Evolutionary conservation across 1,284 basidiomycete genomes (phyloP), one percentile per base, ranked within the genome.

Genomic region (Grifola frondosa): DNA sequence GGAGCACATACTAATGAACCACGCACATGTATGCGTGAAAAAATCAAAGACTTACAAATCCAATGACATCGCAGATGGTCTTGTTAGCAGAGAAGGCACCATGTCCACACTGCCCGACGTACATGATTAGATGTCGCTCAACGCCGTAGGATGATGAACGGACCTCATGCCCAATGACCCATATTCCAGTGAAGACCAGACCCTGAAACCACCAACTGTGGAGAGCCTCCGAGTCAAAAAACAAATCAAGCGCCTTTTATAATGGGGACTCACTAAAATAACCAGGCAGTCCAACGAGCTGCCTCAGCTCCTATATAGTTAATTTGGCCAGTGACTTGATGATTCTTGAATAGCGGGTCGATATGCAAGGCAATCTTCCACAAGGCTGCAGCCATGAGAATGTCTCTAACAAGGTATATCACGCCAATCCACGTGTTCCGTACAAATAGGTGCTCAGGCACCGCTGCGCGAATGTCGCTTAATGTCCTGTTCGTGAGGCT

Each of bases 151-250:
- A 11, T 30, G 19, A 13, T 5, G 20, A 16, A 39, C 54, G 17
- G 42, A 73, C 72, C 56, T 77, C 74, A 44, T 77, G 75, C 17
- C 74, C 75, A 37, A 77, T 74, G 26, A 77, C 74, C 74, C 75
- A 78, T 28, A 77, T 68, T 5, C 74, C 74, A 10, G 73, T 75
- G 46, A 77, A 71, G 22, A 72, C 66, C 9, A 77, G 65, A 12
- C 74, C 57, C 75, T 81, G 78, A 54, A 80, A 78, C 78, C 78
- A 81, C 78, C 78, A 81, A 55, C 77, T 74, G 37, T 12, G 13
- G 17, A 2, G 8, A n/a, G 7, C 23, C n/a, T 30, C 23, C 16
- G 20, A 36, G 17, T 3, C 6, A 15, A 2, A 19, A 6, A 20
- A 21, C 11, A 3, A 5, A 12, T 21, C 6, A 22, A 16, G 8